phyloP scores from a whole-genome alignment of 208 protist species.

The Trypanosomatidae sp. region DNA sequence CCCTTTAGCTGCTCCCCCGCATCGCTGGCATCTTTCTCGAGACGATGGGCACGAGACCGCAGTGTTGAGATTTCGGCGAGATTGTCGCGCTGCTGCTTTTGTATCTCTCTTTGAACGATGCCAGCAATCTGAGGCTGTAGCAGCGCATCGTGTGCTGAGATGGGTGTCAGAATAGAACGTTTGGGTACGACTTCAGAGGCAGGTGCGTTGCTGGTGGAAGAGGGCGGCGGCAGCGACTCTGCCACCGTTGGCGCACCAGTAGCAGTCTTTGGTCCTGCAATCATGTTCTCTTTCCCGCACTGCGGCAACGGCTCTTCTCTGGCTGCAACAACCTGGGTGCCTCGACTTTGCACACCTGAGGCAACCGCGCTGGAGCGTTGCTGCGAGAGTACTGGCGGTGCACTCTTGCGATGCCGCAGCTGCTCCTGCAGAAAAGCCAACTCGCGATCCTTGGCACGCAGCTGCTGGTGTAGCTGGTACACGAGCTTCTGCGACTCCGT shows the following conservation, averaged over 20 bases:
- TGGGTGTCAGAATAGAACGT: constrained; percentile 10
- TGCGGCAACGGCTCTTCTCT: constrained; percentile 4
- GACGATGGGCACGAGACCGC: constrained; percentile 36
- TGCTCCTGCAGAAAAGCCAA: constrained; percentile 52
- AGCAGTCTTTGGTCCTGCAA: too few species aligned
- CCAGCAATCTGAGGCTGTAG: constrained; percentile 57
- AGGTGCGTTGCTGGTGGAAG: background rate
- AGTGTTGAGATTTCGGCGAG: constrained; percentile 63
- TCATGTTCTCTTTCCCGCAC: constrained; percentile 9
- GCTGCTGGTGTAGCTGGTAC: constrained; percentile 68
- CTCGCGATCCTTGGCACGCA: constrained; percentile 74
- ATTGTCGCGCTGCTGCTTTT: constrained; percentile 66
- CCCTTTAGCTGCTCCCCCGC: constrained; percentile 45
- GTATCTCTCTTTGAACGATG: constrained; percentile 45
- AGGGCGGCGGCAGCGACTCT: background rate
- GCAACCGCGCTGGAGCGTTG: background rate
- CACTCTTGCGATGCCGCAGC: constrained; percentile 14
- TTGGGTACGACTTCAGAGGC: background rate
- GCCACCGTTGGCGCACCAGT: background rate
- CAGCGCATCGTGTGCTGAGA: constrained; percentile 31
- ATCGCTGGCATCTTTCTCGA: constrained; percentile 53
- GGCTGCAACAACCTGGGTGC: constrained; percentile 47
- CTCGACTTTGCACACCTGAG: constrained; percentile 18
- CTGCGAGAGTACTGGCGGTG: background rate
- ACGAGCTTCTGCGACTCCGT: constrained; percentile 73